Evolutionary conservation across 2,329 filamentous ascomycete genomes (phyloP).

Genomic region (Lomentospora prolificans): DNA sequence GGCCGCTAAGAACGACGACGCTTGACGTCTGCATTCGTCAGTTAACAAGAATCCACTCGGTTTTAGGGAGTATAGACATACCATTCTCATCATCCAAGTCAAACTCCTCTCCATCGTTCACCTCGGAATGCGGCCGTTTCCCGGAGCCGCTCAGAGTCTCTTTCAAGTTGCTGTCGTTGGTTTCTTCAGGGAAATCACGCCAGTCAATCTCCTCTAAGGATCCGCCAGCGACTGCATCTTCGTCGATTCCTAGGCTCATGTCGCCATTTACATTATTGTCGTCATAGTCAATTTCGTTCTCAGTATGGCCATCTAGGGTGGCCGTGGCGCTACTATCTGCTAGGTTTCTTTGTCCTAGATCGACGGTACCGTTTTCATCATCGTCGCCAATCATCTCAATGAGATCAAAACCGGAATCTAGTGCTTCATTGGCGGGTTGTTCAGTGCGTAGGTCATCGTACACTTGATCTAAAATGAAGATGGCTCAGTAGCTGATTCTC

Average conservation of each 20-base stretch:
- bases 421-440: not conserved
- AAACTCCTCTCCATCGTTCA: conserved; percentile 13
- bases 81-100: conserved; percentile 16
- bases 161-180: not conserved
- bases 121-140: conserved; percentile 16
- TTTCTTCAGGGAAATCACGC: conserved; percentile 16
- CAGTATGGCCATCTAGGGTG: conserved; percentile 7
- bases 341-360: conserved; percentile 9
- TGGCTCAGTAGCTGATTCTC: not conserved
- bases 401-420: conserved; percentile 6
- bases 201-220: conserved; percentile 17
- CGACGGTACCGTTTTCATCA: conserved; percentile 1
- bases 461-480: not conserved
- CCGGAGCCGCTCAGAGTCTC: conserved; percentile 7
- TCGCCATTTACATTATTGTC: conserved; percentile 2
- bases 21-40: conserved; percentile 15
- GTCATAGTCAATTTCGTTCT: conserved; percentile 10
- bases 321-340: conserved; percentile 10
- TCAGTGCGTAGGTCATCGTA: not conserved
- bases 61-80: conserved; percentile 7
- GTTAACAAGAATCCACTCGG: conserved; percentile 9
- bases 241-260: not conserved
- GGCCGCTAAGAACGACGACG: conserved; percentile 16
- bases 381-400: conserved; percentile 8
- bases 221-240: not conserved